Percentiles rank a stretch among this genome's conserved stretches.
Conservation (phyloP, 139 green algal genomes). For the Chlorella sp. region DNA sequence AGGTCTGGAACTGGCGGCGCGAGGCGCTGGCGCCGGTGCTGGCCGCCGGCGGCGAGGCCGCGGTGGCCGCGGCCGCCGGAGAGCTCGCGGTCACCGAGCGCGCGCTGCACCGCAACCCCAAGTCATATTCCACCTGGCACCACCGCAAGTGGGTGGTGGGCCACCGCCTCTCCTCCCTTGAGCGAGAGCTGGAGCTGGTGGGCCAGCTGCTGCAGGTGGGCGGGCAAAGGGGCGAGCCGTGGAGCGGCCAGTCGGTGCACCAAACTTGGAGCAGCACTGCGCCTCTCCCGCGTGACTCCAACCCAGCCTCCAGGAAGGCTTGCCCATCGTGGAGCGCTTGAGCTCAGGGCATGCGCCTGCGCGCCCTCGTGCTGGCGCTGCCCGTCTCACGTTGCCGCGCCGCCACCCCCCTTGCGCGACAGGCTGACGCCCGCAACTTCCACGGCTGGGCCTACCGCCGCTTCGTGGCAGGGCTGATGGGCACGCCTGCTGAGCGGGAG, state of each 20-base stretch:
- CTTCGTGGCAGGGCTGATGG: conserved; percentile 63
- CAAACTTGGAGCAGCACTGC: too few species aligned
- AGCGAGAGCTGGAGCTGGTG: conserved; percentile 62
- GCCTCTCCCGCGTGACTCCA: too few species aligned
- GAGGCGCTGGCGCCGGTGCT: conserved; percentile 57
- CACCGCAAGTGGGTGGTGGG: conserved; percentile 89
- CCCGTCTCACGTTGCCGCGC: too few species aligned
- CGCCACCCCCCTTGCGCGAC: too few species aligned
- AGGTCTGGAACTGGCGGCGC: conserved; percentile 92
- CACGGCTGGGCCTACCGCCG: conserved; percentile 92
- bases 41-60: conserved; percentile 45
- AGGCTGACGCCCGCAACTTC: conserved; percentile 94
- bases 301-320: too few species aligned
- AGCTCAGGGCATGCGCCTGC: too few species aligned
- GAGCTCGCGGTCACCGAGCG: conserved; percentile 70
- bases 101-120: conserved; percentile 84
- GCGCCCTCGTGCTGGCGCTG: too few species aligned
- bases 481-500: conserved; percentile 51
- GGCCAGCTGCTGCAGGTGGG: too few species aligned
- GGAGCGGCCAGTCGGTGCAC: too few species aligned
- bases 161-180: conserved; percentile 49
- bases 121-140: conserved; percentile 94
- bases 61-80: conserved; percentile 30
- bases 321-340: too few species aligned
- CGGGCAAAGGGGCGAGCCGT: too few species aligned